phyloP scores from a whole-genome alignment of 2,329 filamentous ascomycete genomes.

The Paecilomyces dactylethromorphus region DNA sequence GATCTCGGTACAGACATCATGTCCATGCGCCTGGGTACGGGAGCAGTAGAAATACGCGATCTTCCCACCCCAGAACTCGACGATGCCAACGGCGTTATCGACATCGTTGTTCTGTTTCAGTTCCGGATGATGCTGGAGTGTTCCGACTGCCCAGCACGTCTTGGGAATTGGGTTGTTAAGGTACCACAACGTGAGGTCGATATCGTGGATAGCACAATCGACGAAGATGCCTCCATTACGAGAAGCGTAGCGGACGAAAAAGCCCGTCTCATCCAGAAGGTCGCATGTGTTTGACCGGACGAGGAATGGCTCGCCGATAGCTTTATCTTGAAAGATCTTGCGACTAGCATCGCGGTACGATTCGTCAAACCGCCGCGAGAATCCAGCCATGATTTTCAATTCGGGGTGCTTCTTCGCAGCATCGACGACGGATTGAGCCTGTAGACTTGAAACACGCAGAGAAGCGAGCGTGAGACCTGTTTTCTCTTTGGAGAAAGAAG shows the following conservation, averaged over 20 bases:
- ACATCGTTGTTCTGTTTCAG: conserved; percentile 33
- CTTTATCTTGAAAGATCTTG: conserved; percentile 25
- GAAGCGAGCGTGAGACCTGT: neutral
- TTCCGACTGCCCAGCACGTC: conserved; percentile 29
- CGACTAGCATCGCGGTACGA: conserved; percentile 32
- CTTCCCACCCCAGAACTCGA: conserved; percentile 39
- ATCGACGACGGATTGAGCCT: neutral
- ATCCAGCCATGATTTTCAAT: conserved; percentile 30
- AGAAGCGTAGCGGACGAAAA: conserved; percentile 37
- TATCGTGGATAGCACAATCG: conserved; percentile 40
- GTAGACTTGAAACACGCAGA: neutral
- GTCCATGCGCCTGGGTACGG: conserved; percentile 37
- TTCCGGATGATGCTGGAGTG: conserved; percentile 28
- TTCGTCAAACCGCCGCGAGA: conserved; percentile 41
- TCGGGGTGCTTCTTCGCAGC: neutral
- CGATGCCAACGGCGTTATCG: conserved; percentile 39
- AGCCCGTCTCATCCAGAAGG: conserved; percentile 29
- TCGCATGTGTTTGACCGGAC: conserved; percentile 40
- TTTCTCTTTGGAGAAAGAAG: neutral
- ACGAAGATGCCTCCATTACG: conserved; percentile 40
- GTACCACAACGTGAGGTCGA: conserved; percentile 39
- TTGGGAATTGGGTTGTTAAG: conserved; percentile 33
- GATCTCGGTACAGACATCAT: conserved; percentile 39
- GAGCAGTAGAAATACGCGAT: conserved; percentile 41
- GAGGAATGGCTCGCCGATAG: conserved; percentile 34